Evolutionary conservation across 1,284 basidiomycete genomes (phyloP).

Genomic region (Butyriboletus appendiculatus): DNA sequence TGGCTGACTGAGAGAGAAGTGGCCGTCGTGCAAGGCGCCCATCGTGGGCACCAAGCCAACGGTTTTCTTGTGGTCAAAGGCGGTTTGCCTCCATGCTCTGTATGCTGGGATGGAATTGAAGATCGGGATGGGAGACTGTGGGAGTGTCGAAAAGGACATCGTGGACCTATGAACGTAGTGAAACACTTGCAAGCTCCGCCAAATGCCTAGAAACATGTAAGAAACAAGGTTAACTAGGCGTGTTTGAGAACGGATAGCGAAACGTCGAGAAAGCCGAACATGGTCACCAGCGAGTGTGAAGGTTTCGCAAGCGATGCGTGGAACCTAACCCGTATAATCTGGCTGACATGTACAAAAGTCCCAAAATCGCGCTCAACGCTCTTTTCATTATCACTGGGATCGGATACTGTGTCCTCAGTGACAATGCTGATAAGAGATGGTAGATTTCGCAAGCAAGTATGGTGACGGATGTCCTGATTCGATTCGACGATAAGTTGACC

Average conservation of each 20-base stretch:
- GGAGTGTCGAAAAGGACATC: conserved; percentile 35
- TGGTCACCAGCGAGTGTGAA: not conserved
- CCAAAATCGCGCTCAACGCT: too few species aligned
- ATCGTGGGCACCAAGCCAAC: conserved; percentile 97
- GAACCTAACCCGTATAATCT: not conserved
- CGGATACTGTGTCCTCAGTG: not conserved
- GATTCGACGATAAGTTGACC: too few species aligned
- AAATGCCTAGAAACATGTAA: conserved; percentile 10
- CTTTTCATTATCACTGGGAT: not conserved
- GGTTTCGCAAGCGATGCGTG: not conserved
- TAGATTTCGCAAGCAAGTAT: too few species aligned
- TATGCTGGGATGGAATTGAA: conserved; percentile 72
- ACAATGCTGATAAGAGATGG: not conserved
- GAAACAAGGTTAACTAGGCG: not conserved
- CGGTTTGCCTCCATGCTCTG: conserved; percentile 75
- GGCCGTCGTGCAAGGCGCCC: conserved; percentile 95
- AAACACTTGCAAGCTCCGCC: conserved; percentile 4
- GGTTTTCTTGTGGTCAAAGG: conserved; percentile 57
- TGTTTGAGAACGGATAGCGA: not conserved
- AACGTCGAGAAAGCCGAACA: not conserved
- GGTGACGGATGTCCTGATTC: too few species aligned
- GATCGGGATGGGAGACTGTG: conserved; percentile 67
- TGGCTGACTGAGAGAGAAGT: conserved; percentile 80
- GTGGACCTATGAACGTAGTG: not conserved
- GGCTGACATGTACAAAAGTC: too few species aligned